Conservation (phyloP, 306 rosid species). For the Sicyos edulis region DNA sequence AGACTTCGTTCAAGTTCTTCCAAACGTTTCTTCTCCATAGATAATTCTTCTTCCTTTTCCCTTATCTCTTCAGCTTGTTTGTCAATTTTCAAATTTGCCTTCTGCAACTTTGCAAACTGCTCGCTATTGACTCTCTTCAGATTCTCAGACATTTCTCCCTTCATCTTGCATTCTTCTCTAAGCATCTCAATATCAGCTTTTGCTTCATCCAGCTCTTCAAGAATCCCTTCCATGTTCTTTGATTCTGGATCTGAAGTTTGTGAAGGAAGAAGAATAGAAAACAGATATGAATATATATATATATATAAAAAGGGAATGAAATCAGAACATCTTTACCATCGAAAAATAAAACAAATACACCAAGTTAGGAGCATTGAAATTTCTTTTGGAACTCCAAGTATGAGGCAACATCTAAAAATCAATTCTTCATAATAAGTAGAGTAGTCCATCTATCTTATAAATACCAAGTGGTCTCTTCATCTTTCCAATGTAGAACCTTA, state of each 20-base stretch:
- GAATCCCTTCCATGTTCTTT: constrained; percentile 50
- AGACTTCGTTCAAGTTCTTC: constrained; percentile 40
- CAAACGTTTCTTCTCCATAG: constrained; percentile 21
- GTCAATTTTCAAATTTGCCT: constrained; percentile 49
- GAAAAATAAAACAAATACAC: neutral
- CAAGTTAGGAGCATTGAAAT: neutral
- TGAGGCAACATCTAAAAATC: no score
- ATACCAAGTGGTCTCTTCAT: no score
- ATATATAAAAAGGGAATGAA: neutral
- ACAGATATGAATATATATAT: neutral
- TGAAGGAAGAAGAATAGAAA: neutral
- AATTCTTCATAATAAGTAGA: no score
- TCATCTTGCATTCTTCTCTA: constrained; percentile 44
- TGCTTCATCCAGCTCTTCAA: constrained; percentile 59
- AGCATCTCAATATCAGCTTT: constrained; percentile 58
- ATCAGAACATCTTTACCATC: no score
- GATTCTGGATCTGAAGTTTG: constrained; percentile 6
- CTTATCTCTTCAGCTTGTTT: constrained; percentile 45
- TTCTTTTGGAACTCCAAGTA: neutral
- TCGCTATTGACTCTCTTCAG: constrained; percentile 51
- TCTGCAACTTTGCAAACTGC: constrained; percentile 36
- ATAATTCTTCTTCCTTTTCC: constrained; percentile 39
- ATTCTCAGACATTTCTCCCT: constrained; percentile 40
- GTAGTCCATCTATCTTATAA: no score
- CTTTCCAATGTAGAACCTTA: no score